Conservation (phyloP, 176 grass and related monocot genomes). For the Metroxylon sagu region DNA sequence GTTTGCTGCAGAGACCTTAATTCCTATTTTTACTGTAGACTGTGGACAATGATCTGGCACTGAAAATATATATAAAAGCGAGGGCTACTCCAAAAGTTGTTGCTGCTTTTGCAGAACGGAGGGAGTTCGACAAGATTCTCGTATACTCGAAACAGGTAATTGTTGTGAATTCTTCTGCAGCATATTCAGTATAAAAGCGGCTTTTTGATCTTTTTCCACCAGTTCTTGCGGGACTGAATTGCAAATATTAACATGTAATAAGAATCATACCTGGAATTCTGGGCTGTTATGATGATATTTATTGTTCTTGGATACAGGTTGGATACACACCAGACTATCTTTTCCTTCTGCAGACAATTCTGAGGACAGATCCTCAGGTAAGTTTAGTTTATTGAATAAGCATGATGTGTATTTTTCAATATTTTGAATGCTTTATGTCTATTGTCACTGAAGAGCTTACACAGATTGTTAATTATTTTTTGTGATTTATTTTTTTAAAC, state of each 20-base stretch:
- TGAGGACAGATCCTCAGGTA: not conserved
- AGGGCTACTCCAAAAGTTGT: conserved; percentile 98
- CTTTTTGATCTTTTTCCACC: no score
- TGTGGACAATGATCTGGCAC: conserved; percentile 93
- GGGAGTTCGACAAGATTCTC: conserved; percentile 57
- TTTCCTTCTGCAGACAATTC: conserved; percentile 17
- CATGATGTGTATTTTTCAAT: no score
- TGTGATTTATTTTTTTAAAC: not conserved
- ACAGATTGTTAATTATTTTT: not conserved
- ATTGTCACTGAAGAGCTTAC: no score
- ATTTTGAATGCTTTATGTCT: no score
- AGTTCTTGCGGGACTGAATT: no score
- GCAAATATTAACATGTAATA: no score
- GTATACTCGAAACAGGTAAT: conserved; percentile 28
- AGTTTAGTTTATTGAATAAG: no score
- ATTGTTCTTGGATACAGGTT: not conserved
- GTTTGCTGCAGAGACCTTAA: not conserved
- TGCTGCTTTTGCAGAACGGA: conserved; percentile 96
- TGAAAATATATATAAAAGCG: conserved; percentile 98
- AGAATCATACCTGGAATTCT: no score
- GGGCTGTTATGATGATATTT: no score
- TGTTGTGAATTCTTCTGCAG: no score
- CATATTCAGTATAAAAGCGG: no score
- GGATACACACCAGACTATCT: conserved; percentile 19
- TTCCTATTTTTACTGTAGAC: conserved; percentile 46